Percentiles rank a stretch among this genome's conserved stretches.
Evolutionary conservation across 192 early-diverging fungal species (phyloP).

Genomic region (Phycomyces nitens): DNA sequence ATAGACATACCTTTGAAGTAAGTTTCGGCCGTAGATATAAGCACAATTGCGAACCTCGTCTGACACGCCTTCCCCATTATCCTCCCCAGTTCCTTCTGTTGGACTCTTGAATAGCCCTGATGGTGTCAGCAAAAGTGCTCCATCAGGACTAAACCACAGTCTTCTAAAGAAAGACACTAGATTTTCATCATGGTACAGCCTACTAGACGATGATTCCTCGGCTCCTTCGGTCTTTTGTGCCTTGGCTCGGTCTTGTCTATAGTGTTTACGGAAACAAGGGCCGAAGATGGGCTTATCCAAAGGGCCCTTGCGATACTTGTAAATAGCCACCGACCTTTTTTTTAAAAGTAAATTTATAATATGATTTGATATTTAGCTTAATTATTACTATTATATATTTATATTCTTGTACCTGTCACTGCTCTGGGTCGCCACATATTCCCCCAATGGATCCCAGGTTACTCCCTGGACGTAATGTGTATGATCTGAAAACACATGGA

Average conservation of each 20-base stretch:
- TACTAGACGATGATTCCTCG: slow-evolving; percentile 22
- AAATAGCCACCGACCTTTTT: slow-evolving; percentile 9
- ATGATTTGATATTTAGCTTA: no score
- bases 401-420: slow-evolving; percentile 66
- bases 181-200: slow-evolving; percentile 82
- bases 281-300: slow-evolving; percentile 19
- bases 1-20: slow-evolving; percentile 41
- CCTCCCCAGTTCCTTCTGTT: slow-evolving; percentile 17
- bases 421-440: slow-evolving; percentile 88
- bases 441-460: slow-evolving; percentile 87
- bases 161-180: slow-evolving; percentile 89
- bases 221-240: not conserved
- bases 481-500: slow-evolving; percentile 80
- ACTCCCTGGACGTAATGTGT: slow-evolving; percentile 96
- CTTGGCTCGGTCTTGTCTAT: slow-evolving; percentile 15
- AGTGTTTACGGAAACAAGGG: slow-evolving; percentile 14
- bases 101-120: slow-evolving; percentile 61
- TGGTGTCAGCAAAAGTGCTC: slow-evolving; percentile 75
- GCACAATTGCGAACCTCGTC: slow-evolving; percentile 56
- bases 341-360: no score
- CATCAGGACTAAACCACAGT: slow-evolving; percentile 85
- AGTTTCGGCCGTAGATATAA: slow-evolving; percentile 65
- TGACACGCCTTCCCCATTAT: slow-evolving; percentile 4
- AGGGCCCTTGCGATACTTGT: slow-evolving; percentile 9
- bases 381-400: no score